Evolutionary conservation across 306 rosid species (phyloP), one percentile per base, ranked within the genome.

Genomic region (Potentilla sterilis): DNA sequence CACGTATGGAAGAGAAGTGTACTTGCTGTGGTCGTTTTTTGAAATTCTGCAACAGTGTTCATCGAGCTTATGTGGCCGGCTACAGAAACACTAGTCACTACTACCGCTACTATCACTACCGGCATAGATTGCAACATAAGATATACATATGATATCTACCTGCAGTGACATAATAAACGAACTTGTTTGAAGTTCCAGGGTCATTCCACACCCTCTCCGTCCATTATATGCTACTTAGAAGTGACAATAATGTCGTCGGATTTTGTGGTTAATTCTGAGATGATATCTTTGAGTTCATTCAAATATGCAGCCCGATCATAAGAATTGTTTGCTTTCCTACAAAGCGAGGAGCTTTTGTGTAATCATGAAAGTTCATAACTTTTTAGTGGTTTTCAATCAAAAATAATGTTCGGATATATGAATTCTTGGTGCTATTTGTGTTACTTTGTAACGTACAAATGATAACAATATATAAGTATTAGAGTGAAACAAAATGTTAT

Each of bases 1-100:
- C 83, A 88, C 82, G 85, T 78, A 88, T 24, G 21, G 21, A 59
- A 71, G 13, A 32, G 48, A 11, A 84, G 44, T 19, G 59, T 32
- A 7, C 75, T n/a, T 19, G 46, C 21, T 42, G 49, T n/a, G 15
- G 37, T 52, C 24, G 65, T 6, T 9, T 22, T 38, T 10, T 21
- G 16, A 14, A 40, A 4, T 43, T 22, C 16, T 61, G n/a, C 41
- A 12, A 32, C 28, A n/a, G 6, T 54, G 32, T 51, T 51, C 22
- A 51, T 51, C 22, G 19, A 2, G 14, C 35, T 21, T 58, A 24
- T 58, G n/a, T 37, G 69, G 24, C 44, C 18, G 69, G 69, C 35
- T 37, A 11, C 46, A 61, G 35, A 16, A 28, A 28, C 1, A 28
- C 28, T 28, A 28, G 12, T 34, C 69, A 35, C 6, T 35, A 51